Conservation (phyloP, 78 protist species). For the Emiliania huxleyi region DNA sequence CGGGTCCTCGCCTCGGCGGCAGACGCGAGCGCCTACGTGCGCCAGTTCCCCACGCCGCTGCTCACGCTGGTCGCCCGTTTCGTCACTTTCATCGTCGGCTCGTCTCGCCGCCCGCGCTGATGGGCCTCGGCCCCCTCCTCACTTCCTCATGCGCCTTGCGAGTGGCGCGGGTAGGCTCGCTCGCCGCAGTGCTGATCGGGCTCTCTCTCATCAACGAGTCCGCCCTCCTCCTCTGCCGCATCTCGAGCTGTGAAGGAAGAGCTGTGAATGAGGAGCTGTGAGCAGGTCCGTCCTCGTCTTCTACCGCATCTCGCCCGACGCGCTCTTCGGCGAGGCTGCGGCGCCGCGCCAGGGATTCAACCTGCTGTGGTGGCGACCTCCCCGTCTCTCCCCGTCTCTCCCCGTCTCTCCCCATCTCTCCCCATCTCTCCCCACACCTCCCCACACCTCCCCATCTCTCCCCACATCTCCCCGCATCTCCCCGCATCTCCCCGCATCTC, state of each 20-base stretch:
- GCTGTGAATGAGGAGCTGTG: no score
- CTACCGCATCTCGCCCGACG: background rate
- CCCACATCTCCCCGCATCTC: no score
- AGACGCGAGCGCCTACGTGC: background rate
- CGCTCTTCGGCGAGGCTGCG: background rate
- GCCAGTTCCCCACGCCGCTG: conserved; percentile 23
- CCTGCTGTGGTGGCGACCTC: conserved; percentile 31
- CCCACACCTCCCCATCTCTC: no score
- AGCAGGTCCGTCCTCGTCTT: background rate
- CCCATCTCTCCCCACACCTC: no score
- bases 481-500: no score
- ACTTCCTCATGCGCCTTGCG: no score
- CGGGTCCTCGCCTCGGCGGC: background rate
- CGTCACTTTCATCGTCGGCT: background rate
- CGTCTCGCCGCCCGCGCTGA: no score
- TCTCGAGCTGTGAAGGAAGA: no score
- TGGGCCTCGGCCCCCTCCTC: no score
- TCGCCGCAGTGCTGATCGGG: background rate
- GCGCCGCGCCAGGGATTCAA: background rate
- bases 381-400: no score
- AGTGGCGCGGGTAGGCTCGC: no score
- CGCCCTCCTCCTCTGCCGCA: background rate
- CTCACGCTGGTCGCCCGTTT: background rate
- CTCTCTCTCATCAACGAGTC: background rate
- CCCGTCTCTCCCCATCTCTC: no score